Evolutionary conservation across 306 rosid species (phyloP).

Genomic region (Castanea sativa): DNA sequence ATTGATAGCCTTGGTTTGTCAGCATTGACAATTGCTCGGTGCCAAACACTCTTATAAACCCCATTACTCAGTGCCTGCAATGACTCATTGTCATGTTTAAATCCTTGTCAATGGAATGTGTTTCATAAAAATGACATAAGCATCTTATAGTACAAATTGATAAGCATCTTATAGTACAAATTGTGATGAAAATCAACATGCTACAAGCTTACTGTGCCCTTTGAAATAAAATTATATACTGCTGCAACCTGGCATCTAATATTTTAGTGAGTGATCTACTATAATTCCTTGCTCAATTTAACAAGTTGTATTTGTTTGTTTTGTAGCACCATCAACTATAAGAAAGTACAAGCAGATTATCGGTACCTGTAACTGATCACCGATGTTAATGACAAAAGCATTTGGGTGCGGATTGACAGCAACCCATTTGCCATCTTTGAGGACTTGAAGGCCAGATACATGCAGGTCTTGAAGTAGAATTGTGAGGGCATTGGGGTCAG

Average conservation of each 20-base stretch:
- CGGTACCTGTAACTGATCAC: conserved; percentile 82
- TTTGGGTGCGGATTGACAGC: conserved; percentile 72
- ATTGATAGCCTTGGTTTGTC: conserved; percentile 80
- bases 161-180: no score
- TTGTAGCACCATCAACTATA: no score
- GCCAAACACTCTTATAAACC: conserved; percentile 88
- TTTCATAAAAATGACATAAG: no score
- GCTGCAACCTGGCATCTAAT: no score
- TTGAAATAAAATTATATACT: no score
- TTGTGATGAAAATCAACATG: no score
- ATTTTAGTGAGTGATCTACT: no score
- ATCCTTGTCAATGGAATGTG: background rate
- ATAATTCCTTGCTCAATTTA: no score
- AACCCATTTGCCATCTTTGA: conserved; percentile 75
- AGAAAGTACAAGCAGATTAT: background rate
- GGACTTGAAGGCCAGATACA: conserved; percentile 84
- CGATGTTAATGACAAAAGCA: conserved; percentile 83
- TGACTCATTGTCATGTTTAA: background rate
- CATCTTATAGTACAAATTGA: no score
- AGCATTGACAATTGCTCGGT: conserved; percentile 69
- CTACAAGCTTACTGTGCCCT: no score
- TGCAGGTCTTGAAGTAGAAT: conserved; percentile 70
- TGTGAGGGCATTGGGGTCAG: conserved; percentile 93
- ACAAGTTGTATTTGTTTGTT: no score
- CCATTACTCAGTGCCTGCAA: conserved; percentile 91